A percentile compares a stretch with the other conserved stretches of the same genome.
phyloP scores from a whole-genome alignment of 208 protist genomes.

The Leptomonas pyrrhocoris region DNA sequence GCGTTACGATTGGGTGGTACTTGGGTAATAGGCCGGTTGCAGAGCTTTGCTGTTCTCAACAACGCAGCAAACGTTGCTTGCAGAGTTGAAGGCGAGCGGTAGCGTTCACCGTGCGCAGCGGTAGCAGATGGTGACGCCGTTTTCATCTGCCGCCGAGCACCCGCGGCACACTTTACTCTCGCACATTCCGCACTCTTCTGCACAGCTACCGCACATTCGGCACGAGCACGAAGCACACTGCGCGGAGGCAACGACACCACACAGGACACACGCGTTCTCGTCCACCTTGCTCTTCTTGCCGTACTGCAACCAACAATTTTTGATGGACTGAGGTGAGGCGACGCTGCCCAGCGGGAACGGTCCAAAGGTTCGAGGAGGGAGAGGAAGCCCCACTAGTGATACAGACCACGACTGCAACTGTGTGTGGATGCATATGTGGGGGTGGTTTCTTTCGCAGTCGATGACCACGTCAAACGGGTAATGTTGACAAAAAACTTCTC shows the following conservation, averaged over 20 bases:
- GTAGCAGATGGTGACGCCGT: conserved; percentile 76
- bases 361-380: conserved; percentile 26
- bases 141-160: conserved; percentile 70
- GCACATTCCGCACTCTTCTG: conserved; percentile 37
- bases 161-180: conserved; percentile 35
- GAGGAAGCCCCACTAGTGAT: conserved; percentile 23
- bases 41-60: neutral
- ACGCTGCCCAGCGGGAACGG: conserved; percentile 31
- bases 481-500: conserved; percentile 38
- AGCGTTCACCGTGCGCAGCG: conserved; percentile 67
- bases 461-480: conserved; percentile 34
- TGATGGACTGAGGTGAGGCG: conserved; percentile 32
- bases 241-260: conserved; percentile 3
- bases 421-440: conserved; percentile 35
- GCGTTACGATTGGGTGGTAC: too few relatives aligned
- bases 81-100: neutral
- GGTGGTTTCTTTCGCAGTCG: conserved; percentile 23
- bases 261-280: conserved; percentile 30
- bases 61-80: neutral
- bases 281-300: conserved; percentile 17
- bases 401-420: conserved; percentile 27
- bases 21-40: too few relatives aligned
- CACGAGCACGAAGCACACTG: conserved; percentile 34
- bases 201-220: conserved; percentile 39
- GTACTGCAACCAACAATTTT: conserved; percentile 23